Evolutionary conservation across 768 basidiomycete species (phyloP).

Genomic region (Termitomyces sp.): DNA sequence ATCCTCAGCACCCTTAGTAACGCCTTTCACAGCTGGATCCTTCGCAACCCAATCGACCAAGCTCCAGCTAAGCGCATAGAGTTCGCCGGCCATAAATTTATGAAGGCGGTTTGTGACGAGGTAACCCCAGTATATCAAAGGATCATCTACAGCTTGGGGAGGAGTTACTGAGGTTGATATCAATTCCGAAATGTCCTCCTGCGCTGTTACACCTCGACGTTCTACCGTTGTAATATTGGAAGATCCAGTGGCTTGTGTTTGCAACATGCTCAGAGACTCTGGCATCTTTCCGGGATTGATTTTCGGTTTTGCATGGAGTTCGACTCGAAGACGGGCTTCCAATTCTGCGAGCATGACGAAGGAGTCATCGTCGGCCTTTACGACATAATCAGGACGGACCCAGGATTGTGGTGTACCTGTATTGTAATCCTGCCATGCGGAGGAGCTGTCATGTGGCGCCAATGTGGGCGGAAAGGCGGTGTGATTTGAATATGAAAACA

Average conservation of each 20-base stretch:
- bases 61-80: constrained; percentile 87
- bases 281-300: constrained; percentile 16
- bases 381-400: constrained; percentile 87
- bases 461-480: constrained; percentile 51
- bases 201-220: neutral
- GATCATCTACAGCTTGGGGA: constrained; percentile 38
- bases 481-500: constrained; percentile 63
- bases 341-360: constrained; percentile 95
- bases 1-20: constrained; percentile 84
- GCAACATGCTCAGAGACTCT: constrained; percentile 8
- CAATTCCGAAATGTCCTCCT: constrained; percentile 1
- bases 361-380: constrained; percentile 94
- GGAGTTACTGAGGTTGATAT: constrained; percentile 2
- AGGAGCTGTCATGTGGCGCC: constrained; percentile 68
- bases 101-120: constrained; percentile 86
- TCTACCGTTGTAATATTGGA: constrained; percentile 4
- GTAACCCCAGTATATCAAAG: constrained; percentile 84
- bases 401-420: constrained; percentile 48
- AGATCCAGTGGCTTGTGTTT: constrained; percentile 5
- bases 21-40: constrained; percentile 58
- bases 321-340: constrained; percentile 80
- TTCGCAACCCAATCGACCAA: constrained; percentile 85
- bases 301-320: constrained; percentile 48
- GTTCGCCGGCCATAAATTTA: constrained; percentile 91
- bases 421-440: constrained; percentile 47